Percentiles rank a stretch among this genome's conserved stretches.
These are phyloP conservation scores for Alternaria sp. DNA, from an alignment of 2,329 filamentous ascomycete genomes.

Conservation along the genomic window DNA sequence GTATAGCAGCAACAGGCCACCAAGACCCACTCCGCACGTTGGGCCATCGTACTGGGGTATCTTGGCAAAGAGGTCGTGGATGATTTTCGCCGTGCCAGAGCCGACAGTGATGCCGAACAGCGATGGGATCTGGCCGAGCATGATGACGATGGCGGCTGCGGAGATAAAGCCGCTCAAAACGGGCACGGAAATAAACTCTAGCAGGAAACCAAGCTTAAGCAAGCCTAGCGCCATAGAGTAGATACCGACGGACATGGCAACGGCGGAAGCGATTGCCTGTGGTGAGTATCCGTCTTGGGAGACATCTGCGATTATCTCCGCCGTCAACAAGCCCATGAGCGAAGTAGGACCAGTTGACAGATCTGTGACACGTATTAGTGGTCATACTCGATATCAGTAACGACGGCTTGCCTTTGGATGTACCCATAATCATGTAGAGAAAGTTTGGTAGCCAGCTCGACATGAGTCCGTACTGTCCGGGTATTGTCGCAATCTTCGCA, in stretches of 20 bases:
- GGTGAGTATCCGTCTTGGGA: conserved; percentile 61
- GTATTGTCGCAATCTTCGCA: conserved; percentile 87
- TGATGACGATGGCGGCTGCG: conserved; percentile 71
- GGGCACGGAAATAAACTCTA: conserved; percentile 72
- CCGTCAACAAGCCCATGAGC: conserved; percentile 69
- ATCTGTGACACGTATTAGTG: conserved; percentile 63
- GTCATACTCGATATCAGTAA: neutral
- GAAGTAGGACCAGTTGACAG: conserved; percentile 71
- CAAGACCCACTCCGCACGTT: conserved; percentile 67
- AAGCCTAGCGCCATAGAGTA: conserved; percentile 68
- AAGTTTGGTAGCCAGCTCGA: conserved; percentile 95
- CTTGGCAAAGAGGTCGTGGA: conserved; percentile 66
- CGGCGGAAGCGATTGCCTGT: conserved; percentile 66
- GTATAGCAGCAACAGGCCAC: conserved; percentile 64
- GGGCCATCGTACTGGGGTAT: conserved; percentile 66
- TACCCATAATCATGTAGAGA: conserved; percentile 96
- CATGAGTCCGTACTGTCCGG: conserved; percentile 86
- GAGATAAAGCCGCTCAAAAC: conserved; percentile 72
- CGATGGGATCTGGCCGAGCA: conserved; percentile 69
- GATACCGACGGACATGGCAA: conserved; percentile 70
- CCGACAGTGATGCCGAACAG: conserved; percentile 65
- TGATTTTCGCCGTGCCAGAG: conserved; percentile 64
- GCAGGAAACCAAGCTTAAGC: conserved; percentile 69
- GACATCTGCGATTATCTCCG: conserved; percentile 66
- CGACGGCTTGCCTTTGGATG: conserved; percentile 52